A percentile compares a stretch with the other conserved stretches of the same genome.
Conservation (phyloP, 75 land plant genomes). For the Gnetum montanum region DNA sequence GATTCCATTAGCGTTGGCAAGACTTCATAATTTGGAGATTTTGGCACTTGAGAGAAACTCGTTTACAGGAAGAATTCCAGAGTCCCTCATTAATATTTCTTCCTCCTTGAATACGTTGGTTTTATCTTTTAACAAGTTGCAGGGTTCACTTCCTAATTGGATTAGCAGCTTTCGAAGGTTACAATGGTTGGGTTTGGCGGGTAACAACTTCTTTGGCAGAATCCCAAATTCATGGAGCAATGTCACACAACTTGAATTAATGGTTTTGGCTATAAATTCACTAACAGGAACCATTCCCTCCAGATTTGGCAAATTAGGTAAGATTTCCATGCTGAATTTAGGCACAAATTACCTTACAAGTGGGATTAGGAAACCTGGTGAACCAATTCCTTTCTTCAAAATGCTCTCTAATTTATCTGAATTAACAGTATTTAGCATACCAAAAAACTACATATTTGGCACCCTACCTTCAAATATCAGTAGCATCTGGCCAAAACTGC, state of each 20-base stretch:
- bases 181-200: conserved; percentile 22
- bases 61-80: conserved; percentile 12
- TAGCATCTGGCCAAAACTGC: too few relatives aligned
- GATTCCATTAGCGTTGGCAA: too few relatives aligned
- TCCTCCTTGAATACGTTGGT: neutral
- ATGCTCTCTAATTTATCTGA: too few relatives aligned
- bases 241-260: conserved; percentile 19
- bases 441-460: too few relatives aligned
- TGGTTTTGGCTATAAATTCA: conserved; percentile 35
- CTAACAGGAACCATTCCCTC: conserved; percentile 25
- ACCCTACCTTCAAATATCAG: too few relatives aligned
- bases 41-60: conserved; percentile 18
- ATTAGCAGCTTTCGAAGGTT: conserved; percentile 21
- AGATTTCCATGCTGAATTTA: too few relatives aligned
- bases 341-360: too few relatives aligned
- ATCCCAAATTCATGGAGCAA: conserved; percentile 21
- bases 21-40: conserved; percentile 16
- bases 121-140: conserved; percentile 17
- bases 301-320: conserved; percentile 10
- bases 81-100: conserved; percentile 5
- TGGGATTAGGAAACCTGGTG: too few relatives aligned
- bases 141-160: conserved; percentile 17
- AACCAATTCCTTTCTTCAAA: too few relatives aligned
- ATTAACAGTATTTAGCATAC: too few relatives aligned
- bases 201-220: too few relatives aligned